Evolutionary conservation across 2,329 filamentous ascomycete genomes (phyloP), one percentile per base, ranked within the genome.

Genomic region (Curvularia sp.): DNA sequence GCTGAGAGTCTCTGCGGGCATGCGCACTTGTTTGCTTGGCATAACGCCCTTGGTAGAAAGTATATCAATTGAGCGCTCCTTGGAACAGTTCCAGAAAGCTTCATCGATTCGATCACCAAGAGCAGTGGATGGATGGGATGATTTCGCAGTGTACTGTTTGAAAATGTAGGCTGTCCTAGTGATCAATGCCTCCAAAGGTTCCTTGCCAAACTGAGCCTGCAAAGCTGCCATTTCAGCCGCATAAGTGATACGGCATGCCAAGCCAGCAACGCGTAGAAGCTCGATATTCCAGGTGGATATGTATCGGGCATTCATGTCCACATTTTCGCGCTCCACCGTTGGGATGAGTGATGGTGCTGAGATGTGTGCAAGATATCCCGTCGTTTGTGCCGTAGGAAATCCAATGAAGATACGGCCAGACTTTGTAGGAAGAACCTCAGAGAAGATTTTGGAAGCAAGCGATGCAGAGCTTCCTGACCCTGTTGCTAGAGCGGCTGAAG

Each of bases 351-450:
- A 97, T 1, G 93, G 95, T 0, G 95, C 95, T 12, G 94, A 98
- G 28, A 99, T 90, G 76, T 99, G 95, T 74, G 96, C 90, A 15
- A 94, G 91, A 27, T 94, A 88, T 53, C 94, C 95, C 0, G 96
- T 99, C 0, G 95, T 99, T 79, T 99, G 95, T 67, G 94, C 93
- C 1, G 95, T 99, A 3, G 95, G 94, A 72, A 99, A 99, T 0
- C 95, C 95, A 71, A 99, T 99, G 71, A 98, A 99, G 53, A 99
- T 91, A 52, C 92, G 89, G 6, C 95, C 95, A 67, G 91, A 91
- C 75, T 93, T 96, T 56, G 86, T 92, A 2, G 95, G 95, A 5
- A 98, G 79, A 1, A 99, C 93, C 1, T 93, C 95, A 1, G 90
- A 86, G 75, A 99, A 97, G 7, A 99, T 88, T 72, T 97, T 92